These are phyloP conservation scores for Quercus parvula DNA, from an alignment of 306 rosid genomes.

Conservation along the genomic window DNA sequence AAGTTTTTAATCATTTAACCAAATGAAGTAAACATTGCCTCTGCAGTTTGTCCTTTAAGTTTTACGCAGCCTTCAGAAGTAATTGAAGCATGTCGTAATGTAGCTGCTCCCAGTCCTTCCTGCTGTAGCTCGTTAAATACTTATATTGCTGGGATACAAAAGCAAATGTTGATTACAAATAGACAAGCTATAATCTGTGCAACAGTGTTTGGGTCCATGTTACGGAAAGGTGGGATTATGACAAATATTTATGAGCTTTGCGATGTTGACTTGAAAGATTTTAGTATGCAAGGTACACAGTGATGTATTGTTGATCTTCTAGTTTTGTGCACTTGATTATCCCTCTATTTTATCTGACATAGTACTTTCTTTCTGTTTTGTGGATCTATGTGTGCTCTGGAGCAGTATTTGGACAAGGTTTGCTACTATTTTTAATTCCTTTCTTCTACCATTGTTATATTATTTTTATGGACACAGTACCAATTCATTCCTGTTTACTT, in stretches of 20 bases:
- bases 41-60: constrained; percentile 88
- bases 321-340: constrained; percentile 2
- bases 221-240: constrained; percentile 84
- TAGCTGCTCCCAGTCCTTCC: constrained; percentile 86
- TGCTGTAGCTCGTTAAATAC: constrained; percentile 88
- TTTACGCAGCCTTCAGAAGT: constrained; percentile 83
- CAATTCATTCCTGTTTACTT: not conserved
- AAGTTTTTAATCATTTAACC: not conserved
- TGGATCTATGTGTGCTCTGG: constrained; percentile 32
- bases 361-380: constrained; percentile 6
- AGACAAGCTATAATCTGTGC: constrained; percentile 96
- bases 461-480: not conserved
- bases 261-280: constrained; percentile 96
- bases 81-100: constrained; percentile 69
- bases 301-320: not conserved
- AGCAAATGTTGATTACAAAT: constrained; percentile 93
- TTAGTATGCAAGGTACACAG: constrained; percentile 82
- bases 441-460: not conserved
- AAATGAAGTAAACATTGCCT: constrained; percentile 26
- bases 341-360: constrained; percentile 25
- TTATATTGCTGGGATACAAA: constrained; percentile 78
- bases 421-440: constrained; percentile 24
- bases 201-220: constrained; percentile 82
- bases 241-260: constrained; percentile 87
- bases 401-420: constrained; percentile 82